Base-by-base conservation (phyloP, 202 grass and related monocot species). In the Hordeum pubiflorum region DNA sequence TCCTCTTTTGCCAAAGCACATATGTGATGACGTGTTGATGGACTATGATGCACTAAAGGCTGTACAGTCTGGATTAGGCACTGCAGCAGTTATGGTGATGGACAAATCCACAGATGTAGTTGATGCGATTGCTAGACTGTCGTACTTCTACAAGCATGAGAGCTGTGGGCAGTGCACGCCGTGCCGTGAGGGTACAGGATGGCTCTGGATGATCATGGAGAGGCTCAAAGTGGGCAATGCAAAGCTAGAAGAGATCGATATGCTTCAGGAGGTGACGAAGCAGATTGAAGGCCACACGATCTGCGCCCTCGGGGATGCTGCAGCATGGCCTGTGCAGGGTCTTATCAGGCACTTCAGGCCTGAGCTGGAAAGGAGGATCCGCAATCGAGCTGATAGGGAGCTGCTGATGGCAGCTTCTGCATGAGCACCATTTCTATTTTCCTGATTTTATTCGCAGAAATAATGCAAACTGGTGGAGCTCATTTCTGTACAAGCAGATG, bases 131-230 rank as follows among this genome's bases (percentile, higher is more conserved):
- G 87, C 91, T 79, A 97, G 94, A 69, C 76, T 97, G 55, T 94
- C 94, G 0, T 97, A 97, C 81, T 97, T 97, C 84, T 97, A 97
- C 81, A 97, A 97, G 86, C 94, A 94, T 10, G 91, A 97, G 86
- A 97, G 94, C 73, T 97, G 94, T 64, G 94, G 94, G 4, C 94
- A 97, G 81, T 97, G 94, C 83, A 97, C 89, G 0, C 94, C 94
- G 10, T 97, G 94, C 87, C 83, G 91, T 74, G 94, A 97, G 82
- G 94, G 94, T 32, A 97, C 94, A 15, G 88, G 88, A 18, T 97
- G 94, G 91, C 81, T 94, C 12, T 97, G 94, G 94, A 97, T 97
- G 94, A 83, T 97, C 75, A 97, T 94, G 94, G 91, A 97, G 86
- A 94, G 92, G 87, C 70, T 97, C 22, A 97, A 97, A 79, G 89